Percentiles rank a stretch among this genome's conserved stretches.
These are phyloP conservation scores for Sarcomyxa edulis DNA, from an alignment of 768 basidiomycete species.

Conservation along the genomic window DNA sequence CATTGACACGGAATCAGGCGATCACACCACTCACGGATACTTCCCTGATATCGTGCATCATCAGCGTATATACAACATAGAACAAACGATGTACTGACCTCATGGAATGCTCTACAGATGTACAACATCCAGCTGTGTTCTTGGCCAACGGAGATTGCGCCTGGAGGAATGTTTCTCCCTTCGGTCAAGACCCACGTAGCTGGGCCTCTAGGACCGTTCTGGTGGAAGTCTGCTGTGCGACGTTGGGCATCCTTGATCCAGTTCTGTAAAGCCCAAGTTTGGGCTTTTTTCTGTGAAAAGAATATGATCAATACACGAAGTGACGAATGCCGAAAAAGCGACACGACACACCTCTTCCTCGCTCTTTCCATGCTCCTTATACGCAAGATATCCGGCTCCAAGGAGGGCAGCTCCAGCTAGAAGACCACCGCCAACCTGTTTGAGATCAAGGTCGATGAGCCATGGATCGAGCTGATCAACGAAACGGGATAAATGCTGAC, in stretches of 20 bases:
- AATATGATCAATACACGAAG: background rate
- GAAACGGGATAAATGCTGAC: slow-evolving; percentile 23
- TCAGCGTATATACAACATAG: background rate
- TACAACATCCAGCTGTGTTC: slow-evolving; percentile 49
- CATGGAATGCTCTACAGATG: slow-evolving; percentile 53
- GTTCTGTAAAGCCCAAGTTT: slow-evolving; percentile 40
- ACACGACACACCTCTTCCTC: slow-evolving; percentile 46
- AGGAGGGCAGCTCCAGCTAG: slow-evolving; percentile 46
- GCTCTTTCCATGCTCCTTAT: slow-evolving; percentile 50
- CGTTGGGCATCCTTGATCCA: slow-evolving; percentile 55
- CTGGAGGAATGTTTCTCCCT: slow-evolving; percentile 53
- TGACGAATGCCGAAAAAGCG: background rate
- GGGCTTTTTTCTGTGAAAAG: slow-evolving; percentile 38
- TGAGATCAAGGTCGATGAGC: no score
- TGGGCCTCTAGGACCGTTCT: slow-evolving; percentile 37
- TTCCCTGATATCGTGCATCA: slow-evolving; percentile 31
- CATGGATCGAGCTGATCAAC: background rate
- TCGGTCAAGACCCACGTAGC: slow-evolving; percentile 59
- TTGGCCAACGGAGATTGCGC: slow-evolving; percentile 53
- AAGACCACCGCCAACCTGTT: slow-evolving; percentile 61
- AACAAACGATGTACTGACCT: slow-evolving; percentile 35
- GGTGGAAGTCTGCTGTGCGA: slow-evolving; percentile 46
- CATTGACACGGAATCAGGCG: slow-evolving; percentile 30
- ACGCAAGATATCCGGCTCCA: slow-evolving; percentile 46
- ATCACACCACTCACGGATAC: slow-evolving; percentile 44